phyloP scores from a whole-genome alignment of 2,329 filamentous ascomycete genomes.

The Thelonectria discophora region DNA sequence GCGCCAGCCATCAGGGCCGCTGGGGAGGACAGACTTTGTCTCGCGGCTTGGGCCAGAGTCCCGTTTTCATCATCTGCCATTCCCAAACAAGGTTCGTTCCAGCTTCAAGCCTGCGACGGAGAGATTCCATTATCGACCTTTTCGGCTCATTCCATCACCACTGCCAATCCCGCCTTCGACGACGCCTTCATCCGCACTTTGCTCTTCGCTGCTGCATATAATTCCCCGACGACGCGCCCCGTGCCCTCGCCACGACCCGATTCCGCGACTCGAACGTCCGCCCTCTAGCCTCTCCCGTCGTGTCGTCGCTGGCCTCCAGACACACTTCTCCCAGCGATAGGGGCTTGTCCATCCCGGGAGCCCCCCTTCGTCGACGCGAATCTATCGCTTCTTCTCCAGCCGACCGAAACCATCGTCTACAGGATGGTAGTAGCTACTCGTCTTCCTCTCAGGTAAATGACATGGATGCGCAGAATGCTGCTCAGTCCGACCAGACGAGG shows the following conservation, averaged over 20 bases:
- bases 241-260: constrained; percentile 21
- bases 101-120: constrained; percentile 23
- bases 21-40: constrained; percentile 34
- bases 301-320: constrained; percentile 3
- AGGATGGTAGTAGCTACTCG: constrained; percentile 67
- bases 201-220: constrained; percentile 11
- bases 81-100: constrained; percentile 40
- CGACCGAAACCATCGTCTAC: constrained; percentile 47
- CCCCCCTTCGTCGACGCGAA: constrained; percentile 35
- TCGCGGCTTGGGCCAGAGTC: constrained; percentile 33
- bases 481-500: constrained; percentile 69
- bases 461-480: constrained; percentile 75
- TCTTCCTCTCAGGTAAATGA: constrained; percentile 65
- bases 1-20: constrained; percentile 16
- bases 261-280: constrained; percentile 16
- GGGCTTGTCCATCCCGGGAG: constrained; percentile 24
- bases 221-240: constrained; percentile 25
- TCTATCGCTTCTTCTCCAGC: constrained; percentile 38
- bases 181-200: constrained; percentile 14
- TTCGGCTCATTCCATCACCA: constrained; percentile 18
- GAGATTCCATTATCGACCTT: constrained; percentile 12
- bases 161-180: constrained; percentile 11
- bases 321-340: constrained; percentile 25
- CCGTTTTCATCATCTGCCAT: constrained; percentile 32
- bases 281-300: constrained; percentile 14